A percentile compares a stretch with the other conserved stretches of the same genome.
Conservation (phyloP, 768 basidiomycete species). For the Dioszegia crocea region DNA sequence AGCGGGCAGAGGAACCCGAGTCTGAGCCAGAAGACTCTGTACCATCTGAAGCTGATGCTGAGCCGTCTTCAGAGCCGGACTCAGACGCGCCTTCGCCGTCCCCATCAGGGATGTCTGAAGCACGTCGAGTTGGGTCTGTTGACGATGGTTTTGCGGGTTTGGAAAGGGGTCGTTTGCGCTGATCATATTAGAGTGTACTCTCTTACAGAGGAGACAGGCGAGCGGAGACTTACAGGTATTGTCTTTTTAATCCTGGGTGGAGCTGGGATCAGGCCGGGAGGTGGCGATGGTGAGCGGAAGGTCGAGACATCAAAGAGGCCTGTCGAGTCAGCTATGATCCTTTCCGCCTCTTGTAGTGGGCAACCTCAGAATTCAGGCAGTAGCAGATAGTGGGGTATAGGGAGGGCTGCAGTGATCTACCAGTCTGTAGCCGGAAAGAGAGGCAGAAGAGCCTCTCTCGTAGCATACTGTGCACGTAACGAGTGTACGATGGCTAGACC, state of each 20-base stretch:
- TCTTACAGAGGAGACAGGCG: no score
- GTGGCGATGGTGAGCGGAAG: constrained; percentile 31
- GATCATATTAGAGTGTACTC: no score
- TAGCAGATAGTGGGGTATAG: no score
- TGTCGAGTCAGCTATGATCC: constrained; percentile 10
- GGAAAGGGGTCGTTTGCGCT: neutral
- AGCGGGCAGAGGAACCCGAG: constrained; percentile 6
- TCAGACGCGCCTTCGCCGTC: neutral
- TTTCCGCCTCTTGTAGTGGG: neutral
- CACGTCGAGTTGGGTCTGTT: neutral
- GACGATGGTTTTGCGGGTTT: neutral
- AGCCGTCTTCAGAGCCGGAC: neutral
- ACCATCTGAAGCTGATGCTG: neutral
- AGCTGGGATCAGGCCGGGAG: constrained; percentile 15
- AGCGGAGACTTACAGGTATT: neutral
- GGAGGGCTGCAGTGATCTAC: no score
- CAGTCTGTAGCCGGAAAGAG: no score
- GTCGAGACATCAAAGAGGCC: constrained; percentile 29
- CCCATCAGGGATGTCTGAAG: neutral
- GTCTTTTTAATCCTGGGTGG: constrained; percentile 9
- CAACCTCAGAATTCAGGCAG: no score
- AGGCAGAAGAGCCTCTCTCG: no score
- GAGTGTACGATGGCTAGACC: no score
- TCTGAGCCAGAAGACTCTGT: neutral
- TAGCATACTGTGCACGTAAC: no score